Evolutionary conservation across 768 basidiomycete genomes (phyloP).

Genomic region (Clavaria fumosa): DNA sequence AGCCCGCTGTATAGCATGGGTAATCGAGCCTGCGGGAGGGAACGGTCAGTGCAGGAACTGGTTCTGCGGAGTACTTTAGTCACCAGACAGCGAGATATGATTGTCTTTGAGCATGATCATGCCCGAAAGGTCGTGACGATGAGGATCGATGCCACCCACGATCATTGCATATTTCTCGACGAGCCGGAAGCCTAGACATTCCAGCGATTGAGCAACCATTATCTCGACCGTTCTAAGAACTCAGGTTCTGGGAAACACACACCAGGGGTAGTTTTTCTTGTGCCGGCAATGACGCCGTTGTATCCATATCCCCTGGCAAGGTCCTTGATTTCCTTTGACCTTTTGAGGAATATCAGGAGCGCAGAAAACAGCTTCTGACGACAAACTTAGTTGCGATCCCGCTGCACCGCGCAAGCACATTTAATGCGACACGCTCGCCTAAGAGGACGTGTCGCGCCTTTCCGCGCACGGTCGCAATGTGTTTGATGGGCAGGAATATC

Average conservation of each 20-base stretch:
- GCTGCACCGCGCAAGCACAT: conserved; percentile 86
- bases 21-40: conserved; percentile 59
- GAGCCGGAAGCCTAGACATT: conserved; percentile 61
- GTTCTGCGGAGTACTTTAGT: conserved; percentile 10
- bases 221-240: background rate
- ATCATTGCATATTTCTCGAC: conserved; percentile 99
- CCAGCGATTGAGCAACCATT: no score
- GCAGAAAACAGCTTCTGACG: background rate
- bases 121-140: conserved; percentile 90
- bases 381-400: conserved; percentile 87
- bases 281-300: conserved; percentile 83
- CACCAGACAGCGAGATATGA: conserved; percentile 94
- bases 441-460: conserved; percentile 78
- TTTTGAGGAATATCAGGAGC: conserved; percentile 18
- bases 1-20: conserved; percentile 72
- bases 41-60: conserved; percentile 1
- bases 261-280: conserved; percentile 94
- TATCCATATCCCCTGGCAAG: conserved; percentile 67
- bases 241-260: conserved; percentile 1
- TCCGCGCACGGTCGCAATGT: conserved; percentile 83
- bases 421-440: conserved; percentile 87
- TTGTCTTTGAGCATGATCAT: conserved; percentile 99
- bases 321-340: conserved; percentile 72
- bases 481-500: conserved; percentile 61
- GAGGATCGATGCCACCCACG: conserved; percentile 90